Percentiles rank a stretch among this genome's conserved stretches.
Conservation (phyloP, 1,284 basidiomycete genomes). For the Pseudozyma pruni region DNA sequence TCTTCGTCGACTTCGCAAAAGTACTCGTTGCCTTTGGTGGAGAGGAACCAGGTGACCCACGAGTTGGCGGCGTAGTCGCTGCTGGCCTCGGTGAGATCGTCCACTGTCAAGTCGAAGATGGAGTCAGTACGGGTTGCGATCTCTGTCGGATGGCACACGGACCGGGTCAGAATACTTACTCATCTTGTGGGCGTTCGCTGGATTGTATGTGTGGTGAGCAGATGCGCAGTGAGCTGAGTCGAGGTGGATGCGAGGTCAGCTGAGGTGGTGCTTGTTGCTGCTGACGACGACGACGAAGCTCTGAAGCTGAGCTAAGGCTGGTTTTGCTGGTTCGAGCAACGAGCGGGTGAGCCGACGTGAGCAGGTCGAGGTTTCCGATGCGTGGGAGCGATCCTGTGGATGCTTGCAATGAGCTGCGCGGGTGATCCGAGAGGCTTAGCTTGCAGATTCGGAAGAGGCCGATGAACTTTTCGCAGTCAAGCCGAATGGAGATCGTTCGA, state of each 20-base stretch:
- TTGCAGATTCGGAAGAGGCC: not conserved
- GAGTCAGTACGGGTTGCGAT: too few relatives aligned
- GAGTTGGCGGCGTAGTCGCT: constrained; percentile 82
- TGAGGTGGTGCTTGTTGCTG: too few relatives aligned
- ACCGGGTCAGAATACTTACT: too few relatives aligned
- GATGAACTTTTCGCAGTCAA: not conserved
- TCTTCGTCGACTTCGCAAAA: constrained; percentile 99
- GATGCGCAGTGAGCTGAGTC: too few relatives aligned
- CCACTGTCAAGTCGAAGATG: constrained; percentile 72
- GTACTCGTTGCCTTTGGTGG: constrained; percentile 88
- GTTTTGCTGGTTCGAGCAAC: too few relatives aligned
- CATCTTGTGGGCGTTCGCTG: too few relatives aligned
- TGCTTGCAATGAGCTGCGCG: not conserved
- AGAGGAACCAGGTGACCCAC: constrained; percentile 98
- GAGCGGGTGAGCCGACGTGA: not conserved
- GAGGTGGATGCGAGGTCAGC: too few relatives aligned
- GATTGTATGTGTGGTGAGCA: too few relatives aligned
- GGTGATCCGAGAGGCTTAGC: not conserved
- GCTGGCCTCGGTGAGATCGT: constrained; percentile 85
- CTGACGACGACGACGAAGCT: too few relatives aligned
- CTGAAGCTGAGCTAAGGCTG: too few relatives aligned
- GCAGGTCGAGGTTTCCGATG: not conserved
- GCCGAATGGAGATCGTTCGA: too few relatives aligned
- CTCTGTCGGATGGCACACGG: too few relatives aligned
- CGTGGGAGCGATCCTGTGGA: not conserved